These are phyloP conservation scores for Sporothrix brunneoviolacea DNA, from an alignment of 2,329 filamentous ascomycete species.

Conservation along the genomic window DNA sequence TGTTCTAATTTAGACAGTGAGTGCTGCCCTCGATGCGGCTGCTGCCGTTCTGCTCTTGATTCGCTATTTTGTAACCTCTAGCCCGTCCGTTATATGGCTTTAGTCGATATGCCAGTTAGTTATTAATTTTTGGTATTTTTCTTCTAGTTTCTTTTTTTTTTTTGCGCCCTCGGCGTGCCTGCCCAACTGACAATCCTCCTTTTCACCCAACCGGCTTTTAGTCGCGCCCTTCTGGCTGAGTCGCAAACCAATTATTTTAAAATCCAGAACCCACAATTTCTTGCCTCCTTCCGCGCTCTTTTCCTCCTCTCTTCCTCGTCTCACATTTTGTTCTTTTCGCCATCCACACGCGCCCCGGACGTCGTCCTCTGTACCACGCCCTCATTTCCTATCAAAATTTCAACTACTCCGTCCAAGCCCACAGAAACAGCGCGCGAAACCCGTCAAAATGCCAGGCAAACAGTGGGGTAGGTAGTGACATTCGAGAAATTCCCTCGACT, in stretches of 20 bases:
- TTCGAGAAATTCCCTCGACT: too few relatives aligned
- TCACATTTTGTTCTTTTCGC: neutral
- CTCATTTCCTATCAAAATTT: too few relatives aligned
- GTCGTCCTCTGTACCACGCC: neutral
- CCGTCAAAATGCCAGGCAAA: slow-evolving; percentile 30
- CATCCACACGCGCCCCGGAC: neutral
- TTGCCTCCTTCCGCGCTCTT: neutral
- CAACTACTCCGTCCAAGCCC: too few relatives aligned
- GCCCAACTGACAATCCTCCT: neutral
- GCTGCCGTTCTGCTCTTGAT: slow-evolving; percentile 3
- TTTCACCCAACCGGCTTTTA: neutral
- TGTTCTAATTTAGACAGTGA: slow-evolving; percentile 6
- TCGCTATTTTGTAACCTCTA: neutral
- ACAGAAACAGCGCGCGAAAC: neutral
- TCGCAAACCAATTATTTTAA: neutral
- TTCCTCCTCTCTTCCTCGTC: neutral
- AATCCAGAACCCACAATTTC: neutral
- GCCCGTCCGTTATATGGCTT: too few relatives aligned
- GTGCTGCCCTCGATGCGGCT: too few relatives aligned
- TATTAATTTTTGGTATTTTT: neutral
- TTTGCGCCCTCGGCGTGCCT: slow-evolving; percentile 3
- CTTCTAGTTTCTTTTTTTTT: slow-evolving; percentile 2
- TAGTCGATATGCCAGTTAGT: neutral
- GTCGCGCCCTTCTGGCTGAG: neutral
- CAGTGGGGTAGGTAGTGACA: slow-evolving; percentile 34